Base-by-base conservation (phyloP, 805 yeast genomes). In the Alloascoidea hylecoeti region DNA sequence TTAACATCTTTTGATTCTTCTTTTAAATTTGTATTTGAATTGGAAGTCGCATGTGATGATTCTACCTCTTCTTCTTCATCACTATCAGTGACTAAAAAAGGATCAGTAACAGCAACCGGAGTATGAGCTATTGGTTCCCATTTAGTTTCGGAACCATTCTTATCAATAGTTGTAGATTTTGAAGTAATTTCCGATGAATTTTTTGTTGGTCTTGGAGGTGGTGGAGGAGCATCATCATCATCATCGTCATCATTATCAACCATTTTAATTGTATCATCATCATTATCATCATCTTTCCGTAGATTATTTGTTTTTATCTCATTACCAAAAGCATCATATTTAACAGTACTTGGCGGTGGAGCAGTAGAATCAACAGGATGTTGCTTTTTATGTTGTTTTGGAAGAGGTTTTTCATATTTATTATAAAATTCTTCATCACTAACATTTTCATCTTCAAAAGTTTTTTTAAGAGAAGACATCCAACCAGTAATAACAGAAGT, bases 81-180 rank as follows among this genome's bases (percentile, higher is more conserved):
- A 38, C 51, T 46, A 35, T 50, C 54, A 34, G 52, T 52, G 35
- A 50, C 49, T 36, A 49, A 48, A 40, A 50, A 50, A 13, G 53
- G 51, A 27, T 49, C 53, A 14, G 38, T 23, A 4, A 17, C 15
- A 5, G 49, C 48, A 35, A 44, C 43, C 4, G 30, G 9, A 9
- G 30, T 23, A n/a, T 23, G 9, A 9, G 9, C 13, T 23, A 23
- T 23, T 9, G 46, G 51, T 38, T 46, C 50, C 45, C 45, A 42
- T 5, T 43, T 32, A 6, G 36, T 18, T n/a, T n/a, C n/a, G n/a
- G n/a, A n/a, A 3, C 38, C 35, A 4, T 23, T 18, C 17, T 41
- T 47, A 35, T 49, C 53, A 5, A 52, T 52, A 35, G 49, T 49
- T 17, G 45, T 52, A 35, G n/a, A n/a, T n/a, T n/a, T 49, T 49